Evolutionary conservation across 2,329 filamentous ascomycete species (phyloP), one percentile per base, ranked within the genome.

Genomic region (Ascochyta viciae-villosae): DNA sequence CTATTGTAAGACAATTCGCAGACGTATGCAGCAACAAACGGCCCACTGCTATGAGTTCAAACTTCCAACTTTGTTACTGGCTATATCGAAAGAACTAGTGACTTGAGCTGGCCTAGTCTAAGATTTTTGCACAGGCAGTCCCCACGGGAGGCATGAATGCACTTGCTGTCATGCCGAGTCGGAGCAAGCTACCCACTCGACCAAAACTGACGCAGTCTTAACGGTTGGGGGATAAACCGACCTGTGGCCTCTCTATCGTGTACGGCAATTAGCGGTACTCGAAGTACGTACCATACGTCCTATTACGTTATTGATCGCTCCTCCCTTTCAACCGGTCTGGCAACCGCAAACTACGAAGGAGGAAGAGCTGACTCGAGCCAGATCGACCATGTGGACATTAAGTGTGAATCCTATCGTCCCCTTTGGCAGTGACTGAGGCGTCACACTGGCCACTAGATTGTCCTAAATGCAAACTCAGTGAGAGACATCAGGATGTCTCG

Each of bases 391-490:
- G 1, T 84, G 82, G 0, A 81, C 85, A 2, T 88, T 85, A 1
- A 87, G 83, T 0, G 83, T 87, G 6, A 89, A 89, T 67, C 79
- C 89, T 19, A 81, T 89, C 39, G 82, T 86, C 24, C 88, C 85
- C 0, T 74, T 89, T 3, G 86, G 86, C 2, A 84, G 82, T 0
- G 85, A 22, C 1, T 88, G 85, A 81, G 86, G 86, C 9, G 86
- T 89, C 1, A 85, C 86, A 0, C 77, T 85, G 33, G 85, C 85
- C 0, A 86, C 85, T 8, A 81, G 85, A 85, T 89, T 40, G 78
- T 87, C 31, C 86, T 19, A 19, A 89, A 72, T 88, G 85, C 53
- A 84, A 82, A 51, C 78, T 89, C 61, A 84, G 80, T 61, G 74
- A 88, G 71, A 78, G 75, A 66, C 13, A 4, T 15, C 29, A 3